Conservation (phyloP, 2,329 filamentous ascomycete species). For the Monilinia vaccinii-corymbosi region DNA sequence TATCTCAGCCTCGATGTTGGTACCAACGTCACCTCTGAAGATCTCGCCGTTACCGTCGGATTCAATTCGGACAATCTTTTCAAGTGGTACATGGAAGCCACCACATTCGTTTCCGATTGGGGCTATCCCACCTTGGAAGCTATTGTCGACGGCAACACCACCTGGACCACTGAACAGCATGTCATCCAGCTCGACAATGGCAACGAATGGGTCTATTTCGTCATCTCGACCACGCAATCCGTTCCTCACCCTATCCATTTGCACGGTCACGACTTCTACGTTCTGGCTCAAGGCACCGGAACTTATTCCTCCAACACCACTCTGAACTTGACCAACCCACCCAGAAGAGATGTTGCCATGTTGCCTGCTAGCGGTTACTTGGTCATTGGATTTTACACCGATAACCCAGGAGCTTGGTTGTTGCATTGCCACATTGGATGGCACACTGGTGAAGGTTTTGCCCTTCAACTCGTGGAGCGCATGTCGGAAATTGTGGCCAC, state of each 20-base stretch:
- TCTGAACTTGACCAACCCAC: slow-evolving; percentile 33
- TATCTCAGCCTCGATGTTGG: slow-evolving; percentile 16
- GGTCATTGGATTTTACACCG: slow-evolving; percentile 14
- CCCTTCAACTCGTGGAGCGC: slow-evolving; percentile 37
- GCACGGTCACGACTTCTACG: slow-evolving; percentile 39
- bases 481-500: slow-evolving; percentile 19
- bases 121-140: slow-evolving; percentile 35
- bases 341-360: slow-evolving; percentile 41
- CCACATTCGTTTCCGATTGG: slow-evolving; percentile 39
- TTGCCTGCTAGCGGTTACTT: slow-evolving; percentile 27
- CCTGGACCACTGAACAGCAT: slow-evolving; percentile 17
- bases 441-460: slow-evolving; percentile 43
- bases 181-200: slow-evolving; percentile 22
- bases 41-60: slow-evolving; percentile 16
- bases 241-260: slow-evolving; percentile 35
- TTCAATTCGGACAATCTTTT: slow-evolving; percentile 29
- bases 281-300: slow-evolving; percentile 36
- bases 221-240: slow-evolving; percentile 22
- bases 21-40: not conserved
- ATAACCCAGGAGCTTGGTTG: slow-evolving; percentile 15
- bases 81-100: slow-evolving; percentile 40
- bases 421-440: slow-evolving; percentile 31
- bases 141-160: slow-evolving; percentile 23
- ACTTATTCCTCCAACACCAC: slow-evolving; percentile 27
- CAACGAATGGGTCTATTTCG: slow-evolving; percentile 25